Percentiles rank a stretch among this genome's conserved stretches.
Evolutionary conservation across 2,329 filamentous ascomycete genomes (phyloP).

Genomic region (Fusarium subglutinans): DNA sequence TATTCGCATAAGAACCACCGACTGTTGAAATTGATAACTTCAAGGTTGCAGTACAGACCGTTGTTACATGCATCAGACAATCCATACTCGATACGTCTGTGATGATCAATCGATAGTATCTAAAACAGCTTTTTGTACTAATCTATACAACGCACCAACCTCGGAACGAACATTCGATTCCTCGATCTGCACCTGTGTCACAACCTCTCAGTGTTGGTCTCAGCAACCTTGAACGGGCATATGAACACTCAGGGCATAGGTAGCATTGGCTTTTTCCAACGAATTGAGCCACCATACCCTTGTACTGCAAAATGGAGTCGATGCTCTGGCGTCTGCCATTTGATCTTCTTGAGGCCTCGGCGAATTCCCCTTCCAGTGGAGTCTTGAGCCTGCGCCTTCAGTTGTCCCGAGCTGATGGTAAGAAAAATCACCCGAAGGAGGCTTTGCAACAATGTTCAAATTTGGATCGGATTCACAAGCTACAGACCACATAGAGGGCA

Average conservation of each 20-base stretch:
- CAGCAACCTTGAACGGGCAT: neutral
- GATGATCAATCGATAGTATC: neutral
- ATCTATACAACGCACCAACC: neutral
- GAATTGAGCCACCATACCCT: conserved; percentile 9
- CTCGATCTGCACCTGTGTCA: neutral
- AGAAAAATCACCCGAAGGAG: conserved; percentile 14
- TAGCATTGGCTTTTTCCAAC: neutral
- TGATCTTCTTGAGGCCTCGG: neutral
- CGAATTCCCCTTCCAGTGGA: conserved; percentile 10
- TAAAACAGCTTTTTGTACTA: neutral
- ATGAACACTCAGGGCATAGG: neutral
- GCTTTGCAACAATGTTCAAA: conserved; percentile 8
- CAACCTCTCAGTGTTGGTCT: neutral
- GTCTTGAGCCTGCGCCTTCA: conserved; percentile 11
- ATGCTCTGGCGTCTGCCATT: neutral
- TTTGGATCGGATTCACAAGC: neutral
- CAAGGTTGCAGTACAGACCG: conserved; percentile 8
- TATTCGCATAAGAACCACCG: conserved; percentile 22
- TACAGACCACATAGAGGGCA: conserved; percentile 17
- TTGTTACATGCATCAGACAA: conserved; percentile 2
- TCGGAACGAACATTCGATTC: neutral
- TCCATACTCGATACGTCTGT: neutral
- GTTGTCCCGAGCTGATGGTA: conserved; percentile 33
- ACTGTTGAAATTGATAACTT: conserved; percentile 5
- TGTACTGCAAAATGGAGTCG: conserved; percentile 17